Base-by-base conservation (phyloP, 345 rosid genomes). In the Populus simonii region DNA sequence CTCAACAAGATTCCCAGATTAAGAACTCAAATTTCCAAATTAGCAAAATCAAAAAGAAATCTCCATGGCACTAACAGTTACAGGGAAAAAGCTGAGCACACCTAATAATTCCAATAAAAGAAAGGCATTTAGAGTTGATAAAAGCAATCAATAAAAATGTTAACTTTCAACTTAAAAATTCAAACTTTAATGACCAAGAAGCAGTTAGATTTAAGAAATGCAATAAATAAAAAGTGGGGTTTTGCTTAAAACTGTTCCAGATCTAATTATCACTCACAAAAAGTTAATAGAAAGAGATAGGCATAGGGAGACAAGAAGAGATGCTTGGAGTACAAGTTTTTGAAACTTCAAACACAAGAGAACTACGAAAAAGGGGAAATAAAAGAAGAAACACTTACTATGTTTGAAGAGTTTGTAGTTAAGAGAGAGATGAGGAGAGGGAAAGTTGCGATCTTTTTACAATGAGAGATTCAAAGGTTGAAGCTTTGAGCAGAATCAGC, bases 281-380 rank as follows among this genome's bases (percentile, higher is more conserved):
- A 71, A 41, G 25, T 5, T 31, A 63, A 20, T 6, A 66, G 75
- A 75, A 74, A 62, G 20, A 36, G 72, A 72, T 66, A 13, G 7
- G n/a, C 36, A 79, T 27, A 66, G 53, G 53, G 53, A 47, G 53
- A 20, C 45, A 59, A 62, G 75, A 74, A 63, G 51, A 35, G 62
- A 59, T 65, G 78, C 90, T 89, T 87, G 71, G 80, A 86, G 78
- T 78, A 66, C 16, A 86, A 84, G 90, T 72, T 68, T 79, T 73
- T 80, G 72, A 76, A 55, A 66, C 87, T 84, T 88, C 39, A 73
- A 83, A 85, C 43, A 72, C 84, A 87, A 77, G 87, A 47, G 53
- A 47, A 47, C 53, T 47, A 47, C 53, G 4, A 47, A 5, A 47
- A 47, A 15, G 53, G 15, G 53, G 18, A 47, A 47, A 47, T 47